A percentile compares a stretch with the other conserved stretches of the same genome.
Evolutionary conservation across 2,329 filamentous ascomycete genomes (phyloP).

Genomic region (Huntiella bhutanensis): DNA sequence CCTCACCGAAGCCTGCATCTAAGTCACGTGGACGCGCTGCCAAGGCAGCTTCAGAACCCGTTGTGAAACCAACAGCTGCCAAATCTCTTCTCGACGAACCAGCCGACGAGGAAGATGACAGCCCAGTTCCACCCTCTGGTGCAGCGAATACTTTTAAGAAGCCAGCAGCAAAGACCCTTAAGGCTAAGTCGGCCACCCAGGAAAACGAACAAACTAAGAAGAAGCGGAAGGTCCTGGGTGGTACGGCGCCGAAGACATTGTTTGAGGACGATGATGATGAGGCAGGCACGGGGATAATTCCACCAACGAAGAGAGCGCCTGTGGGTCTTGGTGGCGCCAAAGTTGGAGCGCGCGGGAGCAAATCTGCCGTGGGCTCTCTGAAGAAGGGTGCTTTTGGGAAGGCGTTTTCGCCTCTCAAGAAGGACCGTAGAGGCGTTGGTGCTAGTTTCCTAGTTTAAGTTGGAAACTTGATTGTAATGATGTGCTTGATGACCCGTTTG

Average conservation of each 20-base stretch:
- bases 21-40: slow-evolving; percentile 5
- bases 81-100: not conserved
- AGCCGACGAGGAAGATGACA: slow-evolving; percentile 9
- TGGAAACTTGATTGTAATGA: not conserved
- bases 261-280: slow-evolving; percentile 47
- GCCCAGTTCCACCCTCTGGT: not conserved
- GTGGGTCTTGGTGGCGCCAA: slow-evolving; percentile 12
- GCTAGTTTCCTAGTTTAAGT: slow-evolving; percentile 38
- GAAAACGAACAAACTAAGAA: slow-evolving; percentile 36
- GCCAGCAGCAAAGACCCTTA: slow-evolving; percentile 9
- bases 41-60: slow-evolving; percentile 9
- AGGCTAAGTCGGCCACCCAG: slow-evolving; percentile 8
- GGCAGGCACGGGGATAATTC: slow-evolving; percentile 7
- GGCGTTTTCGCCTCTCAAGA: slow-evolving; percentile 54
- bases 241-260: slow-evolving; percentile 29
- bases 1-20: not conserved
- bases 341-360: slow-evolving; percentile 1
- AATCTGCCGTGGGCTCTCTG: slow-evolving; percentile 17
- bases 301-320: slow-evolving; percentile 2
- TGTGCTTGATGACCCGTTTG: not conserved
- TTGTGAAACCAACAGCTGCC: not conserved
- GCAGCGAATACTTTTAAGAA: not conserved
- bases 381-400: slow-evolving; percentile 24
- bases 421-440: slow-evolving; percentile 41
- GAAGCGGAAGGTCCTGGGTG: slow-evolving; percentile 50